phyloP scores from a whole-genome alignment of 78 protist species.

The Cyanophora paradoxa region DNA sequence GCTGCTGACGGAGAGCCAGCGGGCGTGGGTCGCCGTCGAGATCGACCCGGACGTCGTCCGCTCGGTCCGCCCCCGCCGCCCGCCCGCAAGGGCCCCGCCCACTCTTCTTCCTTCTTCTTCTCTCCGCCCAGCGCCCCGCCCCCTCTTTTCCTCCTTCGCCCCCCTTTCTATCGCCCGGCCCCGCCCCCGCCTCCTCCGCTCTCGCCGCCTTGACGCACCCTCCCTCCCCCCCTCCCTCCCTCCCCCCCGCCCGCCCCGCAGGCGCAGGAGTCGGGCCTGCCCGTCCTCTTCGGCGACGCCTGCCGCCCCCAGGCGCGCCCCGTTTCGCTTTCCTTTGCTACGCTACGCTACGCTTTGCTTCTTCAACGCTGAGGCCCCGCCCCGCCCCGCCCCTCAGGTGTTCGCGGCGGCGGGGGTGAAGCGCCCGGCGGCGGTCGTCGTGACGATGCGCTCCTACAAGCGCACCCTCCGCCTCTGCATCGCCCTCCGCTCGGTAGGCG shows the following conservation, averaged over 20 bases:
- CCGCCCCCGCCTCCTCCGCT: too few relatives aligned
- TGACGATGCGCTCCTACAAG: neutral
- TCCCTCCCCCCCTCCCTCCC: too few relatives aligned
- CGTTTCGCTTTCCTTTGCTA: too few relatives aligned
- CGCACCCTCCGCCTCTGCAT: too few relatives aligned
- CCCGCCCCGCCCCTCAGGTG: neutral
- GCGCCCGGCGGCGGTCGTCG: neutral
- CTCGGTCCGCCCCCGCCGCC: neutral
- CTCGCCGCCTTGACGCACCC: too few relatives aligned
- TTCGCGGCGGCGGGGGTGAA: neutral
- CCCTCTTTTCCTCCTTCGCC: neutral
- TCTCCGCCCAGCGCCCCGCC: neutral
- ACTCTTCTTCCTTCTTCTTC: neutral
- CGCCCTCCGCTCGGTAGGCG: too few relatives aligned
- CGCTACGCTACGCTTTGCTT: neutral
- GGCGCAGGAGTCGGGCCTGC: neutral
- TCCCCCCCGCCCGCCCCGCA: too few relatives aligned
- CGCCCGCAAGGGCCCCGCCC: neutral
- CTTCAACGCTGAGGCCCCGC: neutral
- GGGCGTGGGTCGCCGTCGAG: too few relatives aligned
- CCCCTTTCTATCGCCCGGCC: neutral
- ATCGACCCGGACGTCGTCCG: too few relatives aligned
- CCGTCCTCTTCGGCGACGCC: slow-evolving; percentile 17
- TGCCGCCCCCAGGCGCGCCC: neutral
- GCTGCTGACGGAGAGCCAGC: too few relatives aligned